Evolutionary conservation across 108 stramenopile species (phyloP).

Genomic region (Cyclotella sp.): DNA sequence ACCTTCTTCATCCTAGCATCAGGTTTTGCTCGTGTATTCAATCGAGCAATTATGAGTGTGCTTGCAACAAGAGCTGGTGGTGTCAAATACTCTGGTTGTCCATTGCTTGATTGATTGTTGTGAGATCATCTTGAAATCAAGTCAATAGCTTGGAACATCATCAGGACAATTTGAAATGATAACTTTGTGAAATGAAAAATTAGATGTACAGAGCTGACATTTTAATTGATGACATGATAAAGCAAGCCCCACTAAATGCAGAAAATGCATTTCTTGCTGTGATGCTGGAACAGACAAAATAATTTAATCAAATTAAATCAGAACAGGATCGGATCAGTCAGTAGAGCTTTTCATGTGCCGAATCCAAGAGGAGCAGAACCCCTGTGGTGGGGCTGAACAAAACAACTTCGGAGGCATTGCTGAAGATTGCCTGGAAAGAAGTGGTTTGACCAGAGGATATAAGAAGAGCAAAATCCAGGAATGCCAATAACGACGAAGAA

Average conservation of each 20-base stretch:
- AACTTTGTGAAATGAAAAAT: constrained; percentile 33
- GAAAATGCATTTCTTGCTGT: constrained; percentile 47
- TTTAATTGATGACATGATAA: constrained; percentile 26
- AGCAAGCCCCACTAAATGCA: constrained; percentile 34
- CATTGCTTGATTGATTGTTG: background rate
- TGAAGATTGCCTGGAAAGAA: constrained; percentile 2
- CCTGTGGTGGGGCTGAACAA: background rate
- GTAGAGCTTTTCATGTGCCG: constrained; percentile 28
- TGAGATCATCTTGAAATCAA: background rate
- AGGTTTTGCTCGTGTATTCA: background rate
- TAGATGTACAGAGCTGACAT: constrained; percentile 29
- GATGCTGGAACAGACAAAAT: constrained; percentile 41
- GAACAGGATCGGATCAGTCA: constrained; percentile 31
- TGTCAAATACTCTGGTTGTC: background rate
- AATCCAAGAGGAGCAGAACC: constrained; percentile 35
- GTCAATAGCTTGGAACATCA: background rate
- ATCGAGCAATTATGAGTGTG: background rate
- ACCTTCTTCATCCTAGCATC: background rate
- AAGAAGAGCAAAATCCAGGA: constrained; percentile 23
- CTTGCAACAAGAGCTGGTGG: background rate
- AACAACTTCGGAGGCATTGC: too few species aligned
- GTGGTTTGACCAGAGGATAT: constrained; percentile 24
- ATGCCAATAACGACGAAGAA: background rate
- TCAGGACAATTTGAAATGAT: background rate
- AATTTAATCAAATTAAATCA: constrained; percentile 34